These are phyloP conservation scores for Nepenthes gracilis DNA, from an alignment of 148 eudicot species.

Conservation along the genomic window DNA sequence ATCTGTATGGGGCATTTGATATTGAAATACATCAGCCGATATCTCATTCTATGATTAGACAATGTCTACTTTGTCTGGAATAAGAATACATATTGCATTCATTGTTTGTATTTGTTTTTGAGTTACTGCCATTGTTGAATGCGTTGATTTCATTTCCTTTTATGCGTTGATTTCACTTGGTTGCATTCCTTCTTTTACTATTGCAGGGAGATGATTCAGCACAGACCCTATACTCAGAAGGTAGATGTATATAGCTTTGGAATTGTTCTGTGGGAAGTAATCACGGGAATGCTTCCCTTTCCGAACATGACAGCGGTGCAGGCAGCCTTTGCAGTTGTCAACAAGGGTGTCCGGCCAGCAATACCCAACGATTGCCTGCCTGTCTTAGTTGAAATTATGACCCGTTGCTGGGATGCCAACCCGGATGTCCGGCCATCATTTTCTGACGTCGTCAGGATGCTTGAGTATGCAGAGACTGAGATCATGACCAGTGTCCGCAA, in stretches of 20 bases:
- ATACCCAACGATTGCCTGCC: constrained; percentile 73
- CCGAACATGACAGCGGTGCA: constrained; percentile 96
- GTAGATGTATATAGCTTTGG: constrained; percentile 97
- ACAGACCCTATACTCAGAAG: constrained; percentile 90
- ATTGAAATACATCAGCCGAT: no score
- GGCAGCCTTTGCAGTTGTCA: constrained; percentile 98
- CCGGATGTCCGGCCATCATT: constrained; percentile 83
- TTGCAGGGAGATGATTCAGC: constrained; percentile 97
- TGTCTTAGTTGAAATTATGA: constrained; percentile 73
- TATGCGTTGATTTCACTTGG: no score
- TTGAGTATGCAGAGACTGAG: constrained; percentile 78
- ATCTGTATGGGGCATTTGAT: no score
- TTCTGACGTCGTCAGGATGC: constrained; percentile 68
- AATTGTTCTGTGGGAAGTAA: constrained; percentile 90
- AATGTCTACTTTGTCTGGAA: no score
- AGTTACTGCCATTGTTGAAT: no score
- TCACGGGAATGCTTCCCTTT: constrained; percentile 93
- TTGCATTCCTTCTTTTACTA: not conserved
- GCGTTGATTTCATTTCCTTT: not conserved
- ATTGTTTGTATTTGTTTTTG: no score
- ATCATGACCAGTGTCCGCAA: constrained; percentile 82
- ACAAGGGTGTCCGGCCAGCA: constrained; percentile 80
- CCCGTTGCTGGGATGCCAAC: constrained; percentile 86
- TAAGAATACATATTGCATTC: no score
- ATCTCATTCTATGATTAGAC: no score